Evolutionary conservation across 2,329 filamentous ascomycete species (phyloP).

Genomic region (Hypoxylon sp.): DNA sequence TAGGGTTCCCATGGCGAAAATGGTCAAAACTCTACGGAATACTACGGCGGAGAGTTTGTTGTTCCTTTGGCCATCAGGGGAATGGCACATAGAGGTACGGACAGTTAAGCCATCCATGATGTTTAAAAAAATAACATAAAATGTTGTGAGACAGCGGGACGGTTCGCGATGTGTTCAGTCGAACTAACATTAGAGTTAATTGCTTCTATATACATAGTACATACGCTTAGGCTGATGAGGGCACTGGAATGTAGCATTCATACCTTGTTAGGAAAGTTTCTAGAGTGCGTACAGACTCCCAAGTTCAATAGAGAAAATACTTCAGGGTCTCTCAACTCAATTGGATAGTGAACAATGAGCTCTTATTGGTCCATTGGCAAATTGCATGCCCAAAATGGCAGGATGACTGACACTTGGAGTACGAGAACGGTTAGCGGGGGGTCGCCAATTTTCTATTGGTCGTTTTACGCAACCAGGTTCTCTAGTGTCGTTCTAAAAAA

Average conservation of each 20-base stretch:
- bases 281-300: conserved; percentile 26
- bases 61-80: conserved; percentile 4
- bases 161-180: conserved; percentile 17
- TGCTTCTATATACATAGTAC: background rate
- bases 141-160: conserved; percentile 29
- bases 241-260: conserved; percentile 12
- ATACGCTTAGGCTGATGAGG: background rate
- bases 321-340: background rate
- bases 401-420: conserved; percentile 3
- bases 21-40: conserved; percentile 4
- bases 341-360: background rate
- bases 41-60: background rate
- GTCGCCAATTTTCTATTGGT: conserved; percentile 21
- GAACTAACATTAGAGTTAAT: background rate
- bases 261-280: conserved; percentile 31
- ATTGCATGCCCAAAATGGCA: conserved; percentile 20
- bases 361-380: conserved; percentile 27
- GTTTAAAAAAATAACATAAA: conserved; percentile 4
- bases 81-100: background rate
- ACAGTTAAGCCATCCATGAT: conserved; percentile 8
- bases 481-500: conserved; percentile 33
- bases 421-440: conserved; percentile 3
- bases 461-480: conserved; percentile 18
- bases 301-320: conserved; percentile 6
- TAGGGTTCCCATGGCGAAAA: conserved; percentile 22